Base-by-base conservation (phyloP, 2,329 filamentous ascomycete species). In the Trichoderma guizhouense region DNA sequence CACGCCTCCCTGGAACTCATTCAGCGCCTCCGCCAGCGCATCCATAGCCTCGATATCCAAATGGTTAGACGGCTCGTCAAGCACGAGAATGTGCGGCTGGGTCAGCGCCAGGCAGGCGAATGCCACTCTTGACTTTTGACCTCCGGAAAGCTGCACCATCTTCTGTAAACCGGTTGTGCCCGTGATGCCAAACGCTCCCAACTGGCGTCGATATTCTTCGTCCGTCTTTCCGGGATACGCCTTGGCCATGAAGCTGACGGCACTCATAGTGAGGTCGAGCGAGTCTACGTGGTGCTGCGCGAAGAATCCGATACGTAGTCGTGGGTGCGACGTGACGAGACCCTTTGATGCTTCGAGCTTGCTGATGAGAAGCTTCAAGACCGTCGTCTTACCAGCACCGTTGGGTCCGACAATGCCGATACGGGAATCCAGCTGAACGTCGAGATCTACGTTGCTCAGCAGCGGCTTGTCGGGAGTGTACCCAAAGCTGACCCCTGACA, bases 1-100 rank as follows among this genome's bases (percentile, higher is more conserved):
- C 71, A 99, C 95, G 81, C 96, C 96, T 73, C 96, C 96, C 83
- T 97, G 89, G 84, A 98, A 99, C 75, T 91, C 89, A 76, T 90
- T 88, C 76, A 99, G 86, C 18, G 96, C 96, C 34, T 92, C 90
- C 5, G 93, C 91, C 67, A 99, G 86, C 12, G 96, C 95, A 81
- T 99, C 96, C 96, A 99, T 98, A 75, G 96, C 96, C 82, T 99
- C 96, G 77, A 99, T 98, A 89, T 99, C 96, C 78, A 99, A 86
- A 83, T 99, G 96, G 86, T 99, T 99, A 75, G 94, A 97, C 81
- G 96, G 96, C 83, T 99, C 96, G 88, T 99, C 96, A 65, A 99
- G 92, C 73, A 99, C 95, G 61, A 99, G 88, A 76, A 99, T 98
- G 80, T 99, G 96, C 21, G 96, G 96, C 82, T 98, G 97, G 63